These are phyloP conservation scores for Penicillium sp. DNA, from an alignment of 2,329 filamentous ascomycete species.

Conservation along the genomic window DNA sequence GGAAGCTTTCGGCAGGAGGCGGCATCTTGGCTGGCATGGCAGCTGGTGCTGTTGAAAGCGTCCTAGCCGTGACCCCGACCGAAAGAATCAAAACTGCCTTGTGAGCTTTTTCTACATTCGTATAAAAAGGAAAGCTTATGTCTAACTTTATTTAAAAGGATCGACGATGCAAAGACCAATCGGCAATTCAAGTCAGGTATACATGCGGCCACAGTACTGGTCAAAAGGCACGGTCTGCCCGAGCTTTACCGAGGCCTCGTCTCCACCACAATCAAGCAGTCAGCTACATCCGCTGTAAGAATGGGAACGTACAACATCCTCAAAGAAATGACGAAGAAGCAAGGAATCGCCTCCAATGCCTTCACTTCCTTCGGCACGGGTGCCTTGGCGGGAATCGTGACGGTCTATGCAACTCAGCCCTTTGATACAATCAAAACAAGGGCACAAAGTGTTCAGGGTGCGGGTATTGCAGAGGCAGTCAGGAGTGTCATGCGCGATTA, in stretches of 20 bases:
- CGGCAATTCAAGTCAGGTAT: constrained; percentile 53
- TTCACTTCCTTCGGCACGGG: constrained; percentile 63
- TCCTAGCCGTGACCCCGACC: constrained; percentile 67
- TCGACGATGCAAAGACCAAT: constrained; percentile 59
- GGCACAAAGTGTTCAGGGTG: constrained; percentile 60
- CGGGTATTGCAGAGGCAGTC: constrained; percentile 59
- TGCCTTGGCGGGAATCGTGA: constrained; percentile 61
- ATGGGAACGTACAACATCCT: constrained; percentile 66
- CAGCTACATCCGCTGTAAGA: constrained; percentile 61
- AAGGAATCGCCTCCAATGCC: constrained; percentile 53
- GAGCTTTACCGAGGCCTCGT: constrained; percentile 61
- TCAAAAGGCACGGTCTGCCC: constrained; percentile 55
- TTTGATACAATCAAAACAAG: constrained; percentile 55
- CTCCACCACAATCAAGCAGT: constrained; percentile 64
- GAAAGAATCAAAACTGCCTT: constrained; percentile 69
- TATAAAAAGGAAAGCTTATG: neutral
- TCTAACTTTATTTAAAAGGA: constrained; percentile 31
- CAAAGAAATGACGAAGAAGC: constrained; percentile 58
- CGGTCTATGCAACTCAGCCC: constrained; percentile 30
- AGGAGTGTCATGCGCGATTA: constrained; percentile 57
- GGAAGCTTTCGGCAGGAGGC: constrained; percentile 56
- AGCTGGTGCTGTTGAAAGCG: constrained; percentile 62
- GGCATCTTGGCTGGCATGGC: constrained; percentile 67
- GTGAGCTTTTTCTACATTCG: constrained; percentile 5
- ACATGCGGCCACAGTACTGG: constrained; percentile 54